Percentiles rank a stretch among this genome's conserved stretches.
Evolutionary conservation across 1,284 basidiomycete genomes (phyloP).

Genomic region (Pyrrhoderma lamaoense): DNA sequence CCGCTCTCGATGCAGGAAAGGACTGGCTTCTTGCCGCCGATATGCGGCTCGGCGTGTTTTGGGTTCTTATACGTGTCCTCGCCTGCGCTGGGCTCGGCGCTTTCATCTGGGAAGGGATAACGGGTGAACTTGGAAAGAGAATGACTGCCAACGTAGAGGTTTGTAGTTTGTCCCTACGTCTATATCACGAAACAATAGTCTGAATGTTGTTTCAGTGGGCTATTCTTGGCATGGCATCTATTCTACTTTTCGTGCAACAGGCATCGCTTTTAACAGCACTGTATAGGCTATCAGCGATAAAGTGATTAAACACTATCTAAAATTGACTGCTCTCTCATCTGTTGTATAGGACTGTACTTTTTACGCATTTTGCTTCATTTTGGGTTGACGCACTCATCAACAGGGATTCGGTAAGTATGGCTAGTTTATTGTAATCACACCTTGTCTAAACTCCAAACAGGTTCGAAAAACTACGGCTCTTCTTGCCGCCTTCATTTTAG

Average conservation of each 20-base stretch:
- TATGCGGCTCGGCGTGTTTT: constrained; percentile 51
- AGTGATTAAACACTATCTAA: constrained; percentile 36
- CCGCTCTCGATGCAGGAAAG: constrained; percentile 55
- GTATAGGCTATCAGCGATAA: constrained; percentile 53
- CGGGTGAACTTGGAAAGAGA: constrained; percentile 41
- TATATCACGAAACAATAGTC: not conserved
- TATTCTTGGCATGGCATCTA: constrained; percentile 54
- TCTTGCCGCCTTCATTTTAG: constrained; percentile 37
- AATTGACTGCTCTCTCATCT: not conserved
- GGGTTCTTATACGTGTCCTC: constrained; percentile 63
- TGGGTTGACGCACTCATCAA: constrained; percentile 51
- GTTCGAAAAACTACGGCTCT: constrained; percentile 28
- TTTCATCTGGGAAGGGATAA: constrained; percentile 48
- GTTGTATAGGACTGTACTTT: constrained; percentile 48
- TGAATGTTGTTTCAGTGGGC: constrained; percentile 47
- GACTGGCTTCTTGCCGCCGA: constrained; percentile 57
- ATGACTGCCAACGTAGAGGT: constrained; percentile 42
- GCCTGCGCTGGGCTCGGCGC: constrained; percentile 56
- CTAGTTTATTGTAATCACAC: not conserved
- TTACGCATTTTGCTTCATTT: constrained; percentile 57
- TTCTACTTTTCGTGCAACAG: constrained; percentile 61
- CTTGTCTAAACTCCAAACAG: not conserved
- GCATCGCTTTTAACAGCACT: constrained; percentile 54
- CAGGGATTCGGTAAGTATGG: constrained; percentile 37
- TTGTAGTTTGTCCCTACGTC: not conserved